Evolutionary conservation across 495 filamentous ascomycete genomes (phyloP).

Genomic region (Staphylotrichum longicolle): DNA sequence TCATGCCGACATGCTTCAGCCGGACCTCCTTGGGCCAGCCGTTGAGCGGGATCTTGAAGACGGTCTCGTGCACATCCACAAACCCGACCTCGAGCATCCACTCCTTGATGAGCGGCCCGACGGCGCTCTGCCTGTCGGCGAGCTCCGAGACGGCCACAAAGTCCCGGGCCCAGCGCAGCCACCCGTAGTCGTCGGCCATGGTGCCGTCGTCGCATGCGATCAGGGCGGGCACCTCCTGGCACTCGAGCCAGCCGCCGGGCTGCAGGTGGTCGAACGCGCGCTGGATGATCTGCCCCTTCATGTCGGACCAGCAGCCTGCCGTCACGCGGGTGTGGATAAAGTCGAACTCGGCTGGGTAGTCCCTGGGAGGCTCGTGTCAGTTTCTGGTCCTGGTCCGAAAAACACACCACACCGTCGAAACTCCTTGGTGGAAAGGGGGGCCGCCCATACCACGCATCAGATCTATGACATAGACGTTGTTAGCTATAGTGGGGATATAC

Average conservation of each 20-base stretch:
- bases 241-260: conserved; percentile 66
- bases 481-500: too few relatives aligned
- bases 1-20: conserved; percentile 34
- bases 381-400: too few relatives aligned
- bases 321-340: conserved; percentile 52
- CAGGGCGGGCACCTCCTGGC: conserved; percentile 59
- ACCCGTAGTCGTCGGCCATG: conserved; percentile 42
- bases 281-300: conserved; percentile 39
- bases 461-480: conserved; percentile 29
- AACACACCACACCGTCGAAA: neutral
- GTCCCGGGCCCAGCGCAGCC: conserved; percentile 54
- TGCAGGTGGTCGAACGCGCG: conserved; percentile 50
- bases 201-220: conserved; percentile 61
- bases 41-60: conserved; percentile 58
- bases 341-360: conserved; percentile 37
- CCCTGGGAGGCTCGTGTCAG: conserved; percentile 23
- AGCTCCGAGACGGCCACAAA: conserved; percentile 48
- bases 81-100: conserved; percentile 63
- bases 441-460: conserved; percentile 25
- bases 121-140: conserved; percentile 50
- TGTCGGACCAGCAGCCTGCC: conserved; percentile 47
- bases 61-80: conserved; percentile 56
- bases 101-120: conserved; percentile 51
- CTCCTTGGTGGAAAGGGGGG: conserved; percentile 30
- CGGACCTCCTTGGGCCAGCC: conserved; percentile 43